Conservation (phyloP, 2,329 filamentous ascomycete species). For the Verticillium longisporum region DNA sequence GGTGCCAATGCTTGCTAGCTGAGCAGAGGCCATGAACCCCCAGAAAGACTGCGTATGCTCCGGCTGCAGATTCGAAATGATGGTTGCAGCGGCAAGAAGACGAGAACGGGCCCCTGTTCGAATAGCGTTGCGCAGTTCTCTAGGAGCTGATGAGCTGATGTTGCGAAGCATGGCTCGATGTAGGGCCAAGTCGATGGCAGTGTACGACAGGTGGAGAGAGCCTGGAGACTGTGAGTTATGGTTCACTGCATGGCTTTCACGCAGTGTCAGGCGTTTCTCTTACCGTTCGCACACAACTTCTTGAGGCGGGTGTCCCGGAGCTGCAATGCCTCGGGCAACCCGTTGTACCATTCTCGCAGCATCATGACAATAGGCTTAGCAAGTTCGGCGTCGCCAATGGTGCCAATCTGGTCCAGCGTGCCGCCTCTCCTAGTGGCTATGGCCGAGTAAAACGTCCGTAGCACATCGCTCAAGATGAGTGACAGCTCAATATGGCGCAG, state of each 20-base stretch:
- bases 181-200: constrained; percentile 42
- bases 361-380: constrained; percentile 25
- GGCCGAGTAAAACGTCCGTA: constrained; percentile 39
- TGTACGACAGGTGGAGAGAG: constrained; percentile 43
- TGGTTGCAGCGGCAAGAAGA: constrained; percentile 30
- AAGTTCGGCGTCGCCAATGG: constrained; percentile 23
- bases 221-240: constrained; percentile 15
- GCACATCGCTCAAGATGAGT: constrained; percentile 42
- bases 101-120: constrained; percentile 30
- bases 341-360: constrained; percentile 35
- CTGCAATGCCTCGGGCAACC: constrained; percentile 36
- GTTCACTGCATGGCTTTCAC: constrained; percentile 10
- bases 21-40: constrained; percentile 36
- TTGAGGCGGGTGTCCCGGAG: constrained; percentile 33
- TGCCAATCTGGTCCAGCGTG: constrained; percentile 22
- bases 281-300: constrained; percentile 30
- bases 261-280: not conserved
- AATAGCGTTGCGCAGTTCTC: constrained; percentile 21
- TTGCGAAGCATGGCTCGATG: constrained; percentile 42
- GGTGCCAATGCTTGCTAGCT: constrained; percentile 33
- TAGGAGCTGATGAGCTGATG: constrained; percentile 23
- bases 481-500: constrained; percentile 43
- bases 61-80: constrained; percentile 33
- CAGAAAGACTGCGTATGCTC: constrained; percentile 39
- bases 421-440: constrained; percentile 21